Percentiles rank a stretch among this genome's conserved stretches.
Evolutionary conservation across 2,329 filamentous ascomycete species (phyloP).

Genomic region (Cadophora luteo-olivacea): DNA sequence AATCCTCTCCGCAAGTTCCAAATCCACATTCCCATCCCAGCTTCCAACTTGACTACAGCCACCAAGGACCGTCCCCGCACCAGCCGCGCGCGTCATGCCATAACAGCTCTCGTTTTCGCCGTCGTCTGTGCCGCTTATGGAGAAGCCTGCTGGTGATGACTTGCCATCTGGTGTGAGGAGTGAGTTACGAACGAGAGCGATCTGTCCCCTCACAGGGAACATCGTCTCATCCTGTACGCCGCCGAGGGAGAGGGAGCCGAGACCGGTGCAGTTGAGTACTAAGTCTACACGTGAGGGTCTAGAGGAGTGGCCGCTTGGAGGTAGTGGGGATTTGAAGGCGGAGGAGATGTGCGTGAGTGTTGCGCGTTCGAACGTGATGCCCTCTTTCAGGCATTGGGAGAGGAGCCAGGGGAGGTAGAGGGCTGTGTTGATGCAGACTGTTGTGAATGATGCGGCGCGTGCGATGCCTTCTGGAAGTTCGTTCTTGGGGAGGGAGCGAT

Average conservation of each 20-base stretch:
- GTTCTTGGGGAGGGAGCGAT: too few species aligned
- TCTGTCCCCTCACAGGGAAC: slow-evolving; percentile 77
- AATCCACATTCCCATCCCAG: not conserved
- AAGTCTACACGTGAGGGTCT: slow-evolving; percentile 59
- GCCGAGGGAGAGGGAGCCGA: slow-evolving; percentile 76
- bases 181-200: slow-evolving; percentile 68
- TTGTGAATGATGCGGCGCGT: slow-evolving; percentile 62
- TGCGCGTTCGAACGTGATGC: slow-evolving; percentile 70
- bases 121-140: not conserved
- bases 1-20: not conserved
- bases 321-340: slow-evolving; percentile 68
- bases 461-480: not conserved
- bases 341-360: slow-evolving; percentile 67
- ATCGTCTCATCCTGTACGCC: slow-evolving; percentile 80
- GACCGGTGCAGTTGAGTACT: slow-evolving; percentile 84
- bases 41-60: not conserved
- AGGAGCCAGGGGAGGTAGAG: slow-evolving; percentile 87
- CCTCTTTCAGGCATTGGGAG: slow-evolving; percentile 77
- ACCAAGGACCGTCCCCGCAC: not conserved
- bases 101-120: not conserved
- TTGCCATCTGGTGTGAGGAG: too few species aligned
- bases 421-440: slow-evolving; percentile 89
- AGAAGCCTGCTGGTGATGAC: not conserved
- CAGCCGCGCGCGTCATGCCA: not conserved
- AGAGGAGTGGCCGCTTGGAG: slow-evolving; percentile 60